Conservation (phyloP, 2,329 filamentous ascomycete genomes). For the Calonectria ilicicola region DNA sequence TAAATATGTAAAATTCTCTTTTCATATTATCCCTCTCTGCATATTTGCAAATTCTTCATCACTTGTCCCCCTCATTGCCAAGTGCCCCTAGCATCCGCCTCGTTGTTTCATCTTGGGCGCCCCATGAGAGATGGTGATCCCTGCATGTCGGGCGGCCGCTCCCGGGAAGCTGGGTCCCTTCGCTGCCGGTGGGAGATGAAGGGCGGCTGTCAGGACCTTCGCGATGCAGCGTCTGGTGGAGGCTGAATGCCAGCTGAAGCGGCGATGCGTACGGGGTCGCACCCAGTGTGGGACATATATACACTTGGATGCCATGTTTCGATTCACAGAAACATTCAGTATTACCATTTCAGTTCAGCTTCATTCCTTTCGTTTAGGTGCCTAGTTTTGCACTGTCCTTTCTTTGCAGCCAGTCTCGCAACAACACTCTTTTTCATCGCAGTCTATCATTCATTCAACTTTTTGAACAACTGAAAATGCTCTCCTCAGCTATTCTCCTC, state of each 20-base stretch:
- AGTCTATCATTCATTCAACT: not conserved
- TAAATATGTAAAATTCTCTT: not conserved
- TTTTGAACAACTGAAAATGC: conserved; percentile 27
- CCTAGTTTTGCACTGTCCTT: conserved; percentile 37
- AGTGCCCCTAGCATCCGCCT: not conserved
- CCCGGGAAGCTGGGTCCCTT: conserved; percentile 10
- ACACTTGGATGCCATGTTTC: not conserved
- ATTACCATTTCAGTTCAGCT: conserved; percentile 6
- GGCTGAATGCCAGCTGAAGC: not conserved
- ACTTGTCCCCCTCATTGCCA: not conserved
- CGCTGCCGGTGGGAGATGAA: conserved; percentile 35
- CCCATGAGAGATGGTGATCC: conserved; percentile 14
- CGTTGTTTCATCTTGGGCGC: conserved; percentile 33
- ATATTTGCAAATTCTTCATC: not conserved
- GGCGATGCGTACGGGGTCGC: not conserved
- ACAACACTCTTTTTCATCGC: conserved; percentile 1
- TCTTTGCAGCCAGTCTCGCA: conserved; percentile 24
- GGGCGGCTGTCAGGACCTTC: conserved; percentile 12
- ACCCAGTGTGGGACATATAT: not conserved
- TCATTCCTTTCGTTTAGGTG: conserved; percentile 33
- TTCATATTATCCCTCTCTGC: not conserved
- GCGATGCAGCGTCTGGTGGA: not conserved
- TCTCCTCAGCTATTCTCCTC: conserved; percentile 35
- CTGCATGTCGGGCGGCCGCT: conserved; percentile 32
- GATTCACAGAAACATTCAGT: not conserved